Evolutionary conservation across 1,139 yeast species (phyloP).

Genomic region (Suhomyces terraborum): DNA sequence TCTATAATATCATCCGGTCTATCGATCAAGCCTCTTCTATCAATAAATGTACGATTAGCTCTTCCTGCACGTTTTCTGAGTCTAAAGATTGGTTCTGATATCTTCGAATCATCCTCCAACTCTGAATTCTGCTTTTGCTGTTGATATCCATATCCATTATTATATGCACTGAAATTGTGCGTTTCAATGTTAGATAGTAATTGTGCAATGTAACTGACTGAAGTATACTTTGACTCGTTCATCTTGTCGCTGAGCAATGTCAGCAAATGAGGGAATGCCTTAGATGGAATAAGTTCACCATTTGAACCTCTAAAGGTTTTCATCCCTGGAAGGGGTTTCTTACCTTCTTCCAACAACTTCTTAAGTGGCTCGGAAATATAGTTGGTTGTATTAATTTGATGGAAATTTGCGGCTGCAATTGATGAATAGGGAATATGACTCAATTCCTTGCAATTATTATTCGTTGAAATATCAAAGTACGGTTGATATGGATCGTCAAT

Average conservation of each 20-base stretch:
- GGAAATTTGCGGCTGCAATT: slow-evolving; percentile 68
- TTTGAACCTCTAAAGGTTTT: slow-evolving; percentile 48
- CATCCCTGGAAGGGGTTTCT: slow-evolving; percentile 45
- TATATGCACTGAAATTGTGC: slow-evolving; percentile 50
- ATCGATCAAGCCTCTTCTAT: slow-evolving; percentile 54
- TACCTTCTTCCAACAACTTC: slow-evolving; percentile 43
- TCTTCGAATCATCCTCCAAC: slow-evolving; percentile 27
- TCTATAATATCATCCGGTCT: slow-evolving; percentile 39
- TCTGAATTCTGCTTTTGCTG: slow-evolving; percentile 24
- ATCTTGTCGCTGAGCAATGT: slow-evolving; percentile 37
- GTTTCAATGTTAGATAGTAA: slow-evolving; percentile 46
- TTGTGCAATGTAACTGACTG: slow-evolving; percentile 42
- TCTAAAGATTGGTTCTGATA: slow-evolving; percentile 61
- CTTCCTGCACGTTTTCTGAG: slow-evolving; percentile 79
- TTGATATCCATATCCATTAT: slow-evolving; percentile 42
- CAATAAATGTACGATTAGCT: slow-evolving; percentile 69
- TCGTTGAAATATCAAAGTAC: slow-evolving; percentile 66
- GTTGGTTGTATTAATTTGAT: slow-evolving; percentile 66
- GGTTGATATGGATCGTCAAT: slow-evolving; percentile 94
- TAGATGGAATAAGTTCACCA: slow-evolving; percentile 48
- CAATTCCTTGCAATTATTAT: slow-evolving; percentile 54
- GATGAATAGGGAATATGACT: slow-evolving; percentile 80
- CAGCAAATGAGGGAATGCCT: slow-evolving; percentile 45
- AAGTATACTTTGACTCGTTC: slow-evolving; percentile 25
- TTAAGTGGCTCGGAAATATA: slow-evolving; percentile 46